Percentiles rank a stretch among this genome's conserved stretches.
phyloP scores from a whole-genome alignment of 768 basidiomycete species.

The Mycena amicta region DNA sequence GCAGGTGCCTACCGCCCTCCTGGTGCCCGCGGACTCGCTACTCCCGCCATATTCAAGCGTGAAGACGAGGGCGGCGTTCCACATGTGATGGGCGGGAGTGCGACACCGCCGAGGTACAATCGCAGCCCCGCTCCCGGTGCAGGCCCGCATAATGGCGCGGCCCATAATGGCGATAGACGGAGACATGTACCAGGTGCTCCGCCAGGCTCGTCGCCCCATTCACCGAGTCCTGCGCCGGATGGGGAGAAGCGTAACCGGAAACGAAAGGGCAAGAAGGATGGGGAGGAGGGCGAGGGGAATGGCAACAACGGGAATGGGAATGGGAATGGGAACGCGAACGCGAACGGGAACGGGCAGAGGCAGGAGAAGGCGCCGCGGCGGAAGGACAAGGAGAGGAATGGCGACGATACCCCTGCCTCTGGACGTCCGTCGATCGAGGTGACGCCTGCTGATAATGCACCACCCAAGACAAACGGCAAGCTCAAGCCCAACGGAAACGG shows the following conservation, averaged over 20 bases:
- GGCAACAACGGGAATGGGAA: slow-evolving; percentile 2
- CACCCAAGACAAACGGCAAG: slow-evolving; percentile 15
- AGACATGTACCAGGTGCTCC: slow-evolving; percentile 78
- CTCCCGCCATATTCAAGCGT: slow-evolving; percentile 86
- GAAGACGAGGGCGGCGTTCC: slow-evolving; percentile 85
- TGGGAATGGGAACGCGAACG: slow-evolving; percentile 13
- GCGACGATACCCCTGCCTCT: slow-evolving; percentile 34
- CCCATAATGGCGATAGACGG: slow-evolving; percentile 41
- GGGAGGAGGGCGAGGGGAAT: slow-evolving; percentile 21
- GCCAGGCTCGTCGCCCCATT: slow-evolving; percentile 21
- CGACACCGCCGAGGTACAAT: slow-evolving; percentile 67
- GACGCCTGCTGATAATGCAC: slow-evolving; percentile 17
- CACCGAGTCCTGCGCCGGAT: slow-evolving; percentile 49
- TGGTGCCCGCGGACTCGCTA: slow-evolving; percentile 86
- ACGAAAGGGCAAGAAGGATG: slow-evolving; percentile 52
- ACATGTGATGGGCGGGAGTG: slow-evolving; percentile 49
- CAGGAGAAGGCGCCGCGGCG: slow-evolving; percentile 20
- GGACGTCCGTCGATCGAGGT: slow-evolving; percentile 39
- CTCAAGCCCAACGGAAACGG: neutral
- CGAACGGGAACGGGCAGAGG: slow-evolving; percentile 23
- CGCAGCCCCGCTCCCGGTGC: slow-evolving; percentile 51
- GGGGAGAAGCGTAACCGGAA: slow-evolving; percentile 53
- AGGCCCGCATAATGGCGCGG: slow-evolving; percentile 41
- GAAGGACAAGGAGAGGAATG: slow-evolving; percentile 38
- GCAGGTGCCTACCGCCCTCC: slow-evolving; percentile 93